Percentiles rank a stretch among this genome's conserved stretches.
phyloP scores from a whole-genome alignment of 2,329 filamentous ascomycete species.

The Talaromyces sp. region DNA sequence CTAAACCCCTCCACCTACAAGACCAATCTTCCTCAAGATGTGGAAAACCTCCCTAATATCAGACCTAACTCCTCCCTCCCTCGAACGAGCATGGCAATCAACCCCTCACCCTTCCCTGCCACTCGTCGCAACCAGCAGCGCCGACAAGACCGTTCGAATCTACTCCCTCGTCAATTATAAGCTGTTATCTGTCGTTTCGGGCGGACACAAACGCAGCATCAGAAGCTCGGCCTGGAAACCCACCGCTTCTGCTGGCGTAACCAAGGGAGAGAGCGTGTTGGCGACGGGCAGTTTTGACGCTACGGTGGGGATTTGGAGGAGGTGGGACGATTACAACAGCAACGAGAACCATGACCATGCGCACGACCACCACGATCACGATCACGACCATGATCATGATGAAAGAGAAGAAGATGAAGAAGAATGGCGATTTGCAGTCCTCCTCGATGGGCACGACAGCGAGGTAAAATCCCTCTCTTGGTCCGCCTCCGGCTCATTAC shows the following conservation, averaged over 20 bases:
- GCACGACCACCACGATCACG: neutral
- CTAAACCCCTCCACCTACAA: neutral
- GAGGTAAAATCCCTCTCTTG: constrained; percentile 82
- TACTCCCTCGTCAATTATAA: constrained; percentile 82
- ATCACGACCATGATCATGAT: constrained; percentile 45
- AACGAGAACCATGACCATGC: constrained; percentile 14
- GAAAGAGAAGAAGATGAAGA: constrained; percentile 60
- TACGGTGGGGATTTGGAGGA: constrained; percentile 80
- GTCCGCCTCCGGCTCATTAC: constrained; percentile 64
- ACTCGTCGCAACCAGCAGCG: constrained; percentile 82
- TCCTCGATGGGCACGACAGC: constrained; percentile 91
- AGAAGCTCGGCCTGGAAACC: constrained; percentile 87
- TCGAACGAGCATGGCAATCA: constrained; percentile 75
- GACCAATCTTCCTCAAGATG: neutral
- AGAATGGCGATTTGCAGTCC: constrained; percentile 88
- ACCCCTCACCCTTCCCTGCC: constrained; percentile 82
- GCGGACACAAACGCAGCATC: constrained; percentile 89
- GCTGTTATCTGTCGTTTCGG: constrained; percentile 73
- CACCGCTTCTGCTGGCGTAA: constrained; percentile 28
- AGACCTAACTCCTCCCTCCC: constrained; percentile 52
- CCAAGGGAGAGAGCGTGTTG: constrained; percentile 66
- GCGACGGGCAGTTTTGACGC: constrained; percentile 93
- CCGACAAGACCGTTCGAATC: constrained; percentile 80
- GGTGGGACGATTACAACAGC: constrained; percentile 51
- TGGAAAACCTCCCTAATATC: constrained; percentile 44